phyloP scores from a whole-genome alignment of 306 rosid species.

The Dalbergia oliveri region DNA sequence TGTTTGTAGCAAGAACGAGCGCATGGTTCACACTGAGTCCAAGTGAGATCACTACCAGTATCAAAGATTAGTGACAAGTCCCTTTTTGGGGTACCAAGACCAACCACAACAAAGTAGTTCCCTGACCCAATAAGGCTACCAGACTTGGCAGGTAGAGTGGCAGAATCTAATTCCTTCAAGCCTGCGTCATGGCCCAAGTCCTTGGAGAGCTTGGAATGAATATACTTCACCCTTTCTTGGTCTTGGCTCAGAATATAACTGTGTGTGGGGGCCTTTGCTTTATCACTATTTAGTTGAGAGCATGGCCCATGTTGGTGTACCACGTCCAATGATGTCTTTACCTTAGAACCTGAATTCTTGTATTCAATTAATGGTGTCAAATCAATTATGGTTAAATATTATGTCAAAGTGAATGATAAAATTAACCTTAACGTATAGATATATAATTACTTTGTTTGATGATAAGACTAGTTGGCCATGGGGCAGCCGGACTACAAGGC shows the following conservation, averaged over 20 bases:
- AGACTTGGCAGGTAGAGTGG: slow-evolving; percentile 60
- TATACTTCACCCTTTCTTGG: slow-evolving; percentile 53
- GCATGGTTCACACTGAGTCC: slow-evolving; percentile 89
- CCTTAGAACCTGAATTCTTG: slow-evolving; percentile 42
- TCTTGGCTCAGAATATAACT: slow-evolving; percentile 54
- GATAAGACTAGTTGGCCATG: too few relatives aligned
- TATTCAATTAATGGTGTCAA: slow-evolving; percentile 7
- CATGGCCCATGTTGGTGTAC: slow-evolving; percentile 71
- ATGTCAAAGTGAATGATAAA: background rate
- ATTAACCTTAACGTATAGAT: too few relatives aligned
- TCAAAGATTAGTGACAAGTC: slow-evolving; percentile 68
- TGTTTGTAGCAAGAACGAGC: slow-evolving; percentile 61
- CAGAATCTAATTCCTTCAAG: background rate
- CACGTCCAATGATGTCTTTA: slow-evolving; percentile 55
- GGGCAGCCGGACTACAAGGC: too few relatives aligned
- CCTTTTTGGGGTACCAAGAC: slow-evolving; percentile 68
- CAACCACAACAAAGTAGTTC: slow-evolving; percentile 70
- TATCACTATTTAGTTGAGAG: slow-evolving; percentile 38
- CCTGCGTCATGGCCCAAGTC: background rate
- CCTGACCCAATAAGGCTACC: slow-evolving; percentile 62
- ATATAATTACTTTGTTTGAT: too few relatives aligned
- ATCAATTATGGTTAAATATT: slow-evolving; percentile 8
- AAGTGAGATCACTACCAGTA: slow-evolving; percentile 76
- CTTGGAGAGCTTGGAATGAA: slow-evolving; percentile 47
- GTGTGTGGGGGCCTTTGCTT: slow-evolving; percentile 23